Percentiles rank a stretch among this genome's conserved stretches.
Evolutionary conservation across 2,329 filamentous ascomycete species (phyloP).

Genomic region (Cladosporium sp.): DNA sequence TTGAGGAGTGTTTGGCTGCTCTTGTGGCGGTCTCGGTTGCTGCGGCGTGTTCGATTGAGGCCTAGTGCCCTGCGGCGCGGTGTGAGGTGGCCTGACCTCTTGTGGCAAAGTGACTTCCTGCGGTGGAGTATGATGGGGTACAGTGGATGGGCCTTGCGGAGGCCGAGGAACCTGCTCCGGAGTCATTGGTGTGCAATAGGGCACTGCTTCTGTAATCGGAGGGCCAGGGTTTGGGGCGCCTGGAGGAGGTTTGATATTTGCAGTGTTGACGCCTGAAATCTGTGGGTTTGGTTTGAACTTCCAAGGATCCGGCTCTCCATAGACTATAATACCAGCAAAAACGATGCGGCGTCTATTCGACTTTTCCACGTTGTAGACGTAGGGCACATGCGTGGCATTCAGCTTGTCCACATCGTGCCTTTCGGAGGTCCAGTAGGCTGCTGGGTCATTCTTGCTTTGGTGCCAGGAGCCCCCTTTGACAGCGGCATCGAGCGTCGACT

Average conservation of each 20-base stretch:
- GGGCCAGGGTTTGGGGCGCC: neutral
- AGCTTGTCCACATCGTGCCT: neutral
- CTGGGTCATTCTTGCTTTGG: neutral
- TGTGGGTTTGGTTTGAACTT: neutral
- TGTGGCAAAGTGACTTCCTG: neutral
- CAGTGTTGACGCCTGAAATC: neutral
- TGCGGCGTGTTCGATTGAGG: neutral
- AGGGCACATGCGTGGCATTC: neutral
- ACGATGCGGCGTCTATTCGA: neutral
- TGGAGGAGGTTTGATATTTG: neutral
- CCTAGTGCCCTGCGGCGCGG: neutral
- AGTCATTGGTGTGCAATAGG: neutral
- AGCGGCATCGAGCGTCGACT: neutral
- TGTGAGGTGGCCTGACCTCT: neutral
- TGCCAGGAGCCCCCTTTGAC: conserved; percentile 1
- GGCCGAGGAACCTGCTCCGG: neutral
- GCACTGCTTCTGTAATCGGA: neutral
- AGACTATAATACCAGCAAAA: neutral
- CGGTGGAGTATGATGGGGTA: neutral
- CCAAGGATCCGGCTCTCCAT: neutral
- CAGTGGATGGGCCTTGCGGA: neutral
- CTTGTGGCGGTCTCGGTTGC: no score
- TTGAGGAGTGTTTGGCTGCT: no score
- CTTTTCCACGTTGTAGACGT: neutral
- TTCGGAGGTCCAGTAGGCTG: conserved; percentile 1